Evolutionary conservation across 352 stramenopile species (phyloP).

Genomic region (Phytophthora gonapodyides): DNA sequence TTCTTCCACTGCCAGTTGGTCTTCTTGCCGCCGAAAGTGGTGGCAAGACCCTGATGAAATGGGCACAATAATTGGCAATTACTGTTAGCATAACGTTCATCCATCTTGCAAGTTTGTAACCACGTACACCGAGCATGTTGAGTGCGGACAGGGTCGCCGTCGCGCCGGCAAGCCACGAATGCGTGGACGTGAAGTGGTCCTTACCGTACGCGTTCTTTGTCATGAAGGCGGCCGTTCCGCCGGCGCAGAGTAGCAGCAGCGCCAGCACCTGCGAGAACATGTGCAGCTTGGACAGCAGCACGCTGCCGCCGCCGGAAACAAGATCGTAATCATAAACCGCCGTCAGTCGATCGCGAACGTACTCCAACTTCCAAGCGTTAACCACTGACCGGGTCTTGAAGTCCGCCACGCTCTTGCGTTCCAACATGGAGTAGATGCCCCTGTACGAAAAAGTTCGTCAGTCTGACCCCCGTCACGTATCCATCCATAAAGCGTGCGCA

Average conservation of each 20-base stretch:
- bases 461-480: no score
- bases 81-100: neutral
- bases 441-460: conserved; percentile 16
- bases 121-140: conserved; percentile 61
- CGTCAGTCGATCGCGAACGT: conserved; percentile 1
- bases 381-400: conserved; percentile 49
- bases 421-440: conserved; percentile 63
- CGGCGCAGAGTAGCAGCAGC: conserved; percentile 48
- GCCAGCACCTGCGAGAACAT: conserved; percentile 52
- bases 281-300: conserved; percentile 55
- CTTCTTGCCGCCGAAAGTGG: conserved; percentile 66
- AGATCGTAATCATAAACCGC: neutral
- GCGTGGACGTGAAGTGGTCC: conserved; percentile 69
- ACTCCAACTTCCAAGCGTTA: neutral
- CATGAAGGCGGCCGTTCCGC: conserved; percentile 51
- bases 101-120: neutral
- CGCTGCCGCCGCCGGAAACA: conserved; percentile 13
- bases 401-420: conserved; percentile 52
- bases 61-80: no score
- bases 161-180: conserved; percentile 66
- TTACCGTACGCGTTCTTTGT: conserved; percentile 67
- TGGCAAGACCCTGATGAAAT: conserved; percentile 42
- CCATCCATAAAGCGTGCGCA: neutral
- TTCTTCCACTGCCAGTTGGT: conserved; percentile 78
- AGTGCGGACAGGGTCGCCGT: conserved; percentile 53